Evolutionary conservation across 2,329 filamentous ascomycete genomes (phyloP), one percentile per base, ranked within the genome.

Genomic region (Aplosporella prunicola): DNA sequence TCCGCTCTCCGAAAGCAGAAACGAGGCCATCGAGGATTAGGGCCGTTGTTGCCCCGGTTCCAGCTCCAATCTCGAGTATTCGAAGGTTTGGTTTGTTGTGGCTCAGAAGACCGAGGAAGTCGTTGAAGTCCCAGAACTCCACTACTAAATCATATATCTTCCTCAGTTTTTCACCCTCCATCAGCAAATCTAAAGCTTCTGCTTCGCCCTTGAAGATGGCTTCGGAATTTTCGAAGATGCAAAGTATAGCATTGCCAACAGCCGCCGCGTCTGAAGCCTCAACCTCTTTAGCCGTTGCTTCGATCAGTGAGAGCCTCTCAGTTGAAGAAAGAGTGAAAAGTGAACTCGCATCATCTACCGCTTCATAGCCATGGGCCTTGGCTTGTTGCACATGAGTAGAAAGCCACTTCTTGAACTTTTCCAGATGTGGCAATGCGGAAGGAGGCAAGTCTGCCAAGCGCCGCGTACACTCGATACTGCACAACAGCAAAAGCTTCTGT

Each of bases 61-160:
- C 45, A 3, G 42, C 42, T 3, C 44, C 43, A 22, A 47, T 26
- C 23, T 48, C 43, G 14, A 40, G 40, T 13, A 42, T 40, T 11
- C 22, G n/a, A 14, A 34, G 20, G 3, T 20, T 34, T 14, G 32
- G 32, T n/a, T 34, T 34, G 4, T 9, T 17, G 22, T 34, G 32
- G 14, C 22, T 16, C 2, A 34, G 23, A 9, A 34, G 32, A 20
- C 26, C 20, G 14, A 34, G 26, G 20, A 22, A 25, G 9, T 8
- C 14, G 25, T 47, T 46, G 5, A 41, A 42, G 10, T 30, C 27
- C n/a, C 36, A 32, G 3, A 49, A 32, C 5, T 32, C 35, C 11
- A 47, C 13, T 9, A 48, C 37, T 2, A 29, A 27, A 2, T 16
- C 30, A 35, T 50, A 51, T 11, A 52, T 16, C 9, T 20, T 17